phyloP scores from a whole-genome alignment of 1,284 basidiomycete species.

The Ustilago lituana region DNA sequence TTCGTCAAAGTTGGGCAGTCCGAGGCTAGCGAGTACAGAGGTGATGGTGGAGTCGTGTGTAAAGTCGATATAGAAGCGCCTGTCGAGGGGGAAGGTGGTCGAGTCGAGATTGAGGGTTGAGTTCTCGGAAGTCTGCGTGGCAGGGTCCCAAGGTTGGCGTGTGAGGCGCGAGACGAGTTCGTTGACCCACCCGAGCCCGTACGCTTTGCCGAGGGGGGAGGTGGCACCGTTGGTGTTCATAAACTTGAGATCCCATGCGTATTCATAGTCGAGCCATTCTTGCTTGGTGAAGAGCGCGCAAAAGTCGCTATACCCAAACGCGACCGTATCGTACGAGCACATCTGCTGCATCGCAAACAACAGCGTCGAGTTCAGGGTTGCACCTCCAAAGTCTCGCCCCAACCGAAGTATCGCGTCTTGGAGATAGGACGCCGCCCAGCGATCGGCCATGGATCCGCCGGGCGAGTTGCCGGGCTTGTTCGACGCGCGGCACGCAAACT shows the following conservation, averaged over 20 bases:
- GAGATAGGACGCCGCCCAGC: constrained; percentile 61
- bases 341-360: constrained; percentile 62
- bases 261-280: constrained; percentile 89
- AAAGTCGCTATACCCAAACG: constrained; percentile 87
- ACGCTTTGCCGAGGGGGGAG: constrained; percentile 78
- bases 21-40: constrained; percentile 55
- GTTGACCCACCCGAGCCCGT: constrained; percentile 82
- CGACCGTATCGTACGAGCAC: constrained; percentile 74
- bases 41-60: constrained; percentile 64
- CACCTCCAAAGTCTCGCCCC: constrained; percentile 43
- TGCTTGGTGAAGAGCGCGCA: constrained; percentile 87
- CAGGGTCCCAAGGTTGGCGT: constrained; percentile 30
- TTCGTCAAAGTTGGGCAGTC: constrained; percentile 44
- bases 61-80: constrained; percentile 63
- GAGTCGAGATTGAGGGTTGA: constrained; percentile 54
- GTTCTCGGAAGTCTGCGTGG: constrained; percentile 62
- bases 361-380: constrained; percentile 39
- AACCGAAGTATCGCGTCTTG: constrained; percentile 56
- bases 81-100: constrained; percentile 58
- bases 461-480: constrained; percentile 12
- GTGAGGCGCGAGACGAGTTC: constrained; percentile 63
- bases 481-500: constrained; percentile 56
- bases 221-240: constrained; percentile 79
- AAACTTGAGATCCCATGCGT: constrained; percentile 70
- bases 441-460: constrained; percentile 25